Base-by-base conservation (phyloP, 345 rosid genomes). In the Barbarea vulgaris region DNA sequence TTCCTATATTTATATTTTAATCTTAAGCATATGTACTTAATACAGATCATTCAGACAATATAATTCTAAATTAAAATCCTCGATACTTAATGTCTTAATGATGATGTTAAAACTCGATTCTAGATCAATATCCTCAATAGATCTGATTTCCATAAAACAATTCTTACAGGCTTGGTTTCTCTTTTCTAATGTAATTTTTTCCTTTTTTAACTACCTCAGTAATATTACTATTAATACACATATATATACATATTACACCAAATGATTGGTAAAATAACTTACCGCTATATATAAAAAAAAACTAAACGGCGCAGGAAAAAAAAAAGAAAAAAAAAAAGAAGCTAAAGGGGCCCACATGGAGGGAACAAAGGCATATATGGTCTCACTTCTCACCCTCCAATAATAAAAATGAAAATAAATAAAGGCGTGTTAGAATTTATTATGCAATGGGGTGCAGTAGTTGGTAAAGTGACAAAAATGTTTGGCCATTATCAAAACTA, bases 391-490 rank as follows among this genome's bases (percentile, higher is more conserved):
- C 70, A 72, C 63, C 77, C 70, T 73, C 70, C 70, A 73, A 73
- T 73, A 53, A 73, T 64, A 73, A 52, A 72, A 72, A 15, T 48
- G 28, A 61, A 39, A 72, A 37, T 27, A 72, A 72, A 72, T 24
- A 24, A 72, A 24, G 51, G 15, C 67, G 36, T 24, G 34, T 62
- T 41, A 24, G 5, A 62, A 62, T 62, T 62, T 62, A 62, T 62
- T 41, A 24, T 24, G 34, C 18, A 28, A 31, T 47, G 76, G 64
- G 63, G 68, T 63, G 77, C 55, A 53, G 77, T 53, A 6, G 70
- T 73, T 73, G 70, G 77, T 41, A 73, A 73, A 63, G 77, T 63
- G 70, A 73, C 77, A 41, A 73, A 63, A 41, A 41, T 73, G 77
- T 73, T 73, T 73, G 77, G 70, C 70, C 77, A 63, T 19, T 63